Evolutionary conservation across 495 filamentous ascomycete species (phyloP), one percentile per base, ranked within the genome.

Genomic region (Chaetomium cochliodes): DNA sequence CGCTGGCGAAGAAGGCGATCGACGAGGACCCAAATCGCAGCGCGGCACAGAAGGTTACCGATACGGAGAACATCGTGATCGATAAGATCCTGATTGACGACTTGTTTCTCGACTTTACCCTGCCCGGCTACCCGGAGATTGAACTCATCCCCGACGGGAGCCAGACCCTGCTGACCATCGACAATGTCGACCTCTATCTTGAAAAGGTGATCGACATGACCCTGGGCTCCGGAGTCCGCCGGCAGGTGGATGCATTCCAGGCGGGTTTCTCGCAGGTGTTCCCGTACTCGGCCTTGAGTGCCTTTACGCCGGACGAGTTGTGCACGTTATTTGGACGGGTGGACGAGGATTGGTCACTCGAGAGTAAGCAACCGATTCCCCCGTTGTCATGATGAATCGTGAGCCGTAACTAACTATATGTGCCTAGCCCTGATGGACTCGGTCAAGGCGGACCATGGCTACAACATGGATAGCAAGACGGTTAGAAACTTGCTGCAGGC

Each of bases 361-460:
- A 98, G 75, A 98, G 91, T 93, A 85, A 86, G 90, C 79, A 64
- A 25, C 16, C 42, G 46, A 49, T 6, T 33, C 5, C 3, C 2
- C 6, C 26, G 41, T 28, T 58, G 3, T 13, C 26, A 37, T 13
- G 16, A 33, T 13, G 13, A 23, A 8, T 18, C 26, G 2, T 16
- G 41, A n/a, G 20, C n/a, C 11, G 57, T 49, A 65, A 52, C 65
- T 72, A 62, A 72, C 65, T 23, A 4, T 33, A 9, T n/a, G 6
- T 28, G 25, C 23, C 8, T n/a, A 96, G 91, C 94, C 44, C 82
- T 98, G 26, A 96, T 93, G 86, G 96, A 99, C 72, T 97, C 93
- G 2, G 92, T 99, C 77, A 99, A 98, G 80, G 96, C 96, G n/a
- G 96, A 99, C 71, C 96, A 99, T 73, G 96, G 96, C 5, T 99